Evolutionary conservation across 495 filamentous ascomycete species (phyloP), one percentile per base, ranked within the genome.

Genomic region (Trichoderma parareesei): DNA sequence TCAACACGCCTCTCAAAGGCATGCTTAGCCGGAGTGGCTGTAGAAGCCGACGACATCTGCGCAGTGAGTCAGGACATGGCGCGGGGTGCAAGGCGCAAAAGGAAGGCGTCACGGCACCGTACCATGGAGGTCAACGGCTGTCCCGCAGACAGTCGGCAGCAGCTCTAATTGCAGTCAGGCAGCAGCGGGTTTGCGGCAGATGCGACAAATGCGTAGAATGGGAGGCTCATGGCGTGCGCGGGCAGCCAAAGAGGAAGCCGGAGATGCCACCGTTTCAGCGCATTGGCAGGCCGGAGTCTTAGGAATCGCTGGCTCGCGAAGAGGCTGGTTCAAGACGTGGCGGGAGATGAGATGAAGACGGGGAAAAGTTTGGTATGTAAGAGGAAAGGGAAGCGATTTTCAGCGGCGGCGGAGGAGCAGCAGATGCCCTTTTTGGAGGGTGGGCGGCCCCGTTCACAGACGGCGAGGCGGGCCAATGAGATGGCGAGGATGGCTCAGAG

Each of bases 1-100:
- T 95, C 89, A 35, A 92, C 85, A 69, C 88, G 90, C 74, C 83
- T 79, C 70, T 93, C 89, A 77, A 96, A 97, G 60, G 70, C 74
- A 74, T 88, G 87, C 78, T 83, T 84, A 72, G 81, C 77, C 61
- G 88, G 87, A 73, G 83, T 88, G 41, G 88, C 78, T 18, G 85
- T 87, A 63, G 88, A 88, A 62, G 85, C 74, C 67, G 85, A 84
- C 69, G 87, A 87, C 76, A 83, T 83, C 86, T 89, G 76, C 64
- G 57, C 35, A 40, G 44, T 27, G 43, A 38, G 41, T 61, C 38
- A 71, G 65, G 33, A 64, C 60, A 60, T 69, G 65, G 20, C 11
- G 53, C 46, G 46, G 35, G 68, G 59, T 18, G 42, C 38, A 35
- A 53, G 13, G n/a, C 13, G 33, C 46, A 57, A 49, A 37, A 27